These are phyloP conservation scores for Fraxinus pennsylvanica DNA, from an alignment of 257 asterid genomes.

Conservation along the genomic window DNA sequence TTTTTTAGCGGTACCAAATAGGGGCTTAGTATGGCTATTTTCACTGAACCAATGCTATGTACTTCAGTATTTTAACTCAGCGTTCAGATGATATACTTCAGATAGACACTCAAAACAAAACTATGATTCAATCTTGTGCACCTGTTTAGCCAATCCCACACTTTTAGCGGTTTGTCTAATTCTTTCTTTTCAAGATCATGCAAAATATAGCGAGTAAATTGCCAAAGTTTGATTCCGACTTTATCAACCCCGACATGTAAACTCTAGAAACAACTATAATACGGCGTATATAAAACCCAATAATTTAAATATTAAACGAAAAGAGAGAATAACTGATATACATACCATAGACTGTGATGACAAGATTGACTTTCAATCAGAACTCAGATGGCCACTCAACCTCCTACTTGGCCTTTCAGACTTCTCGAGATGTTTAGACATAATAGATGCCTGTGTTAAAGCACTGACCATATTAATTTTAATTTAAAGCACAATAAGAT, in stretches of 20 bases:
- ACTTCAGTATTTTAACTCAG: not conserved
- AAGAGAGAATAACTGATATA: conserved; percentile 15
- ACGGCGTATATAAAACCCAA: not conserved
- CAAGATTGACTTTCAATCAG: conserved; percentile 48
- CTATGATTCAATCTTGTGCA: not conserved
- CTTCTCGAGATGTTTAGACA: conserved; percentile 66
- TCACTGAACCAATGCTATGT: not conserved
- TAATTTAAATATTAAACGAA: not conserved
- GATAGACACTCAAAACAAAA: not conserved
- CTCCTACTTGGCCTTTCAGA: conserved; percentile 84
- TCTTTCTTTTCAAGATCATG: not conserved
- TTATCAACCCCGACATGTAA: not conserved
- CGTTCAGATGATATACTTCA: not conserved
- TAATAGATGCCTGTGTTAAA: conserved; percentile 66
- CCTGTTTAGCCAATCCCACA: not conserved
- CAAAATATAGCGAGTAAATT: not conserved
- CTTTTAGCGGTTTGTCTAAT: not conserved
- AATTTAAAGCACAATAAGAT: conserved; percentile 11
- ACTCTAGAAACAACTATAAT: not conserved
- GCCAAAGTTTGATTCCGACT: not conserved
- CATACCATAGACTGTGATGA: conserved; percentile 54
- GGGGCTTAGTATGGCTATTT: not conserved
- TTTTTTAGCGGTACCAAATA: too few relatives aligned
- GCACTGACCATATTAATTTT: not conserved
- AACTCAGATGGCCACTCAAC: conserved; percentile 53